These are phyloP conservation scores for Aspergillus avenaceus DNA, from an alignment of 495 filamentous ascomycete genomes.

Conservation along the genomic window DNA sequence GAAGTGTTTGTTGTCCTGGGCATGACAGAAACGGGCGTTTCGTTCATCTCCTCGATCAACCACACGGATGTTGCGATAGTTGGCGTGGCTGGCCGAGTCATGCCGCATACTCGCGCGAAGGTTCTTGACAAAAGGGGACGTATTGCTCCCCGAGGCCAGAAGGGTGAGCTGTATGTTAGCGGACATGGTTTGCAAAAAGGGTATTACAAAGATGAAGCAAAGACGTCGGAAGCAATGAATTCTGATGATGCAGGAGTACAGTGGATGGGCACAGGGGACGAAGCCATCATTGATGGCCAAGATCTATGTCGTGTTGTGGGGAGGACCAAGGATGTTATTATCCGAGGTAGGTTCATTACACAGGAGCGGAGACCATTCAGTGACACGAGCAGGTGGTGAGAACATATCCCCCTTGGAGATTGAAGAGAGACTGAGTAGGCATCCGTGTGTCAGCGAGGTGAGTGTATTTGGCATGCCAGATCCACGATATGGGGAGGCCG, in stretches of 20 bases:
- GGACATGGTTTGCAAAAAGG: not conserved
- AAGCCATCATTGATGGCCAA: constrained; percentile 17
- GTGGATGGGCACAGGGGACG: constrained; percentile 27
- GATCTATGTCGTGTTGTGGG: constrained; percentile 40
- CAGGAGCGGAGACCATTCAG: not conserved
- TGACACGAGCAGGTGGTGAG: constrained; percentile 21
- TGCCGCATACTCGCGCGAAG: not conserved
- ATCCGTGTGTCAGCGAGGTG: constrained; percentile 15
- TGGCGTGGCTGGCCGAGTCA: not conserved
- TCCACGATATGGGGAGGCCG: constrained; percentile 15
- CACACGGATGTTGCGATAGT: not conserved
- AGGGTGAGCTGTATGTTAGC: not conserved
- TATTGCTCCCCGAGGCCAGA: not conserved
- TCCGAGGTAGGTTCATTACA: constrained; percentile 48
- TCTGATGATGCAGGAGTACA: constrained; percentile 1
- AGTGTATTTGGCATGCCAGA: constrained; percentile 20
- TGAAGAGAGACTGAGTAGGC: constrained; percentile 16
- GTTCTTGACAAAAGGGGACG: not conserved
- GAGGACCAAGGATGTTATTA: constrained; percentile 63
- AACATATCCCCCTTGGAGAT: constrained; percentile 26
- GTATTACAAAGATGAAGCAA: not conserved
- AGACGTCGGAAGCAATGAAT: constrained; percentile 3
- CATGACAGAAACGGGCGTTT: not conserved
- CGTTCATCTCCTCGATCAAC: not conserved
- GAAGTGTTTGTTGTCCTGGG: not conserved